phyloP scores from a whole-genome alignment of 2,329 filamentous ascomycete species.

The Trichoderma sp. region DNA sequence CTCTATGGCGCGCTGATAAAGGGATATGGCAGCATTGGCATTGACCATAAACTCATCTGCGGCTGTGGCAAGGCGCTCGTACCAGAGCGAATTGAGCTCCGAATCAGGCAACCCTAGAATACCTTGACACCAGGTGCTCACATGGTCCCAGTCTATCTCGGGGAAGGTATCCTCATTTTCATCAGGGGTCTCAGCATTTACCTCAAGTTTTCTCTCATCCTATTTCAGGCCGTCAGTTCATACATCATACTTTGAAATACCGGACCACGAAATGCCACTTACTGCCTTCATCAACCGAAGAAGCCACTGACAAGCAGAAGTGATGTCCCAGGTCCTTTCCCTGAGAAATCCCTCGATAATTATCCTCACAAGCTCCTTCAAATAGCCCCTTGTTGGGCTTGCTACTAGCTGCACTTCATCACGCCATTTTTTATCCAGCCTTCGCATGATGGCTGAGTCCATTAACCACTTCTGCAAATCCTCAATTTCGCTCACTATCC shows the following conservation, averaged over 20 bases:
- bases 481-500: neutral
- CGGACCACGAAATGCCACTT: neutral
- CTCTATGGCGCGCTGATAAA: neutral
- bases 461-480: neutral
- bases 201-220: neutral
- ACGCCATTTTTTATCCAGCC: neutral
- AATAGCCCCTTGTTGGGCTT: neutral
- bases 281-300: neutral
- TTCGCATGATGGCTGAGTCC: neutral
- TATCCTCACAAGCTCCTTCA: neutral
- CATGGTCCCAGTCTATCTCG: neutral
- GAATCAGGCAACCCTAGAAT: neutral
- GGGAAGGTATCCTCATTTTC: too few relatives aligned
- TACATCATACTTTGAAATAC: too few relatives aligned
- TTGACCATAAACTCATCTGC: neutral
- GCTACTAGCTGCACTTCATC: neutral
- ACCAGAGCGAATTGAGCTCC: neutral
- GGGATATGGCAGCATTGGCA: neutral
- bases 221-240: neutral
- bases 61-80: neutral
- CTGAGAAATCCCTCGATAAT: neutral
- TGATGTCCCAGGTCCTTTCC: neutral
- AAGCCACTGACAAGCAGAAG: neutral
- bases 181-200: neutral
- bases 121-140: neutral